phyloP scores from a whole-genome alignment of 805 yeast genomes.

The Kodamaea fukazawae region DNA sequence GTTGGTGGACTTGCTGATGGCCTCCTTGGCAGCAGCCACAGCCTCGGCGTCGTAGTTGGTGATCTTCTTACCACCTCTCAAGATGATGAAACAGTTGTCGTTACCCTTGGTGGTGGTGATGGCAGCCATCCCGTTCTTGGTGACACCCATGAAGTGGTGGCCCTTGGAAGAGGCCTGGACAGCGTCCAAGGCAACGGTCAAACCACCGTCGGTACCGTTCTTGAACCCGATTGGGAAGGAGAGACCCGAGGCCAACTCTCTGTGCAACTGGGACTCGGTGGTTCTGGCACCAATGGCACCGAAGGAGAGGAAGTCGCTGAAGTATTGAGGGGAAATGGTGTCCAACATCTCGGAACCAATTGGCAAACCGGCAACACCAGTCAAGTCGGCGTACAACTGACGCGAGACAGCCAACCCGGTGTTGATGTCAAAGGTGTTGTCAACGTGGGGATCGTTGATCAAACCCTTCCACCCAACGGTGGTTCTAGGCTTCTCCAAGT shows the following conservation, averaged over 20 bases:
- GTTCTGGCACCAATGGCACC: slow-evolving; percentile 99
- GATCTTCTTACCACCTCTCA: slow-evolving; percentile 94
- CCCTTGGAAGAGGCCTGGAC: slow-evolving; percentile 86
- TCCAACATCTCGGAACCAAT: slow-evolving; percentile 98
- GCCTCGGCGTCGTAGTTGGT: slow-evolving; percentile 85
- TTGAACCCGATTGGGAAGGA: slow-evolving; percentile 99
- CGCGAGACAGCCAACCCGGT: slow-evolving; percentile 89
- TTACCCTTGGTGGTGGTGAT: slow-evolving; percentile 96
- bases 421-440: slow-evolving; percentile 90
- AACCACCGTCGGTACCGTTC: slow-evolving; percentile 96
- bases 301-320: slow-evolving; percentile 83
- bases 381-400: slow-evolving; percentile 77
- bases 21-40: slow-evolving; percentile 71
- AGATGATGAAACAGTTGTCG: slow-evolving; percentile 86
- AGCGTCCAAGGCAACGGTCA: slow-evolving; percentile 92
- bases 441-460: slow-evolving; percentile 94
- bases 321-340: slow-evolving; percentile 94
- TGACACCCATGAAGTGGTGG: slow-evolving; percentile 96
- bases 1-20: slow-evolving; percentile 47
- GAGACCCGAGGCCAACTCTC: slow-evolving; percentile 95
- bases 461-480: slow-evolving; percentile 99
- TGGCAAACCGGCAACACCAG: slow-evolving; percentile 70
- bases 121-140: slow-evolving; percentile 96
- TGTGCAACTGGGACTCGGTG: slow-evolving; percentile 95
- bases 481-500: slow-evolving; percentile 97